Conservation (phyloP, 2,329 filamentous ascomycete species). For the Ascochyta clinopodiicola region DNA sequence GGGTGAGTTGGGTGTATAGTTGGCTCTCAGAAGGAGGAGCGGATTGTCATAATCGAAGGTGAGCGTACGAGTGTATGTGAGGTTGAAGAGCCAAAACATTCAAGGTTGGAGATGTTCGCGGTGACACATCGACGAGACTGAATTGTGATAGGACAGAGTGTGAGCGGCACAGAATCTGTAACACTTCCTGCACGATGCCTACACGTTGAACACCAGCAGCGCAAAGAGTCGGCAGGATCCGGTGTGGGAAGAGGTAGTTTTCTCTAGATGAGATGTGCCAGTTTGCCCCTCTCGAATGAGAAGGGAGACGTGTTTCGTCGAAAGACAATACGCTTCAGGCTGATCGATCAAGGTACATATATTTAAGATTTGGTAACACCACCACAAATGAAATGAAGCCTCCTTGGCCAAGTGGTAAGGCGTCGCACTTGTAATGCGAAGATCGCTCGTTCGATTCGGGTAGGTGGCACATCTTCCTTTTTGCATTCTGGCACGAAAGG, state of each 20-base stretch:
- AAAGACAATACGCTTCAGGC: background rate
- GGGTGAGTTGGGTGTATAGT: background rate
- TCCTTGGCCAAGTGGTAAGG: constrained; percentile 25
- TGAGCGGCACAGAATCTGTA: too few relatives aligned
- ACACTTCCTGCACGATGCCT: too few relatives aligned
- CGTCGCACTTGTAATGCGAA: constrained; percentile 25
- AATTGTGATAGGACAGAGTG: constrained; percentile 33
- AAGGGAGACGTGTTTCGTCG: too few relatives aligned
- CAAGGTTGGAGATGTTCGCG: too few relatives aligned
- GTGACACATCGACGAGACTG: constrained; percentile 41
- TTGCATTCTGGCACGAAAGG: background rate
- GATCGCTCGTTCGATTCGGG: constrained; percentile 25
- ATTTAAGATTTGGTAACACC: rapidly evolving
- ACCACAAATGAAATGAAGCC: constrained; percentile 5
- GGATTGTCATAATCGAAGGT: background rate
- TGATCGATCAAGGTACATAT: background rate
- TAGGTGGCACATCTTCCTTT: constrained; percentile 5
- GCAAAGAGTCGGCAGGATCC: too few relatives aligned
- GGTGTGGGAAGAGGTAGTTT: too few relatives aligned
- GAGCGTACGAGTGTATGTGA: background rate
- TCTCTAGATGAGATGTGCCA: too few relatives aligned
- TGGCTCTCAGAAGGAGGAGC: background rate
- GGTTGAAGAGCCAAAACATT: constrained; percentile 13
- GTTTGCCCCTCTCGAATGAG: too few relatives aligned
- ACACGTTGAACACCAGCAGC: too few relatives aligned